phyloP scores from a whole-genome alignment of 768 basidiomycete species.

The Pleurotus sapidus region DNA sequence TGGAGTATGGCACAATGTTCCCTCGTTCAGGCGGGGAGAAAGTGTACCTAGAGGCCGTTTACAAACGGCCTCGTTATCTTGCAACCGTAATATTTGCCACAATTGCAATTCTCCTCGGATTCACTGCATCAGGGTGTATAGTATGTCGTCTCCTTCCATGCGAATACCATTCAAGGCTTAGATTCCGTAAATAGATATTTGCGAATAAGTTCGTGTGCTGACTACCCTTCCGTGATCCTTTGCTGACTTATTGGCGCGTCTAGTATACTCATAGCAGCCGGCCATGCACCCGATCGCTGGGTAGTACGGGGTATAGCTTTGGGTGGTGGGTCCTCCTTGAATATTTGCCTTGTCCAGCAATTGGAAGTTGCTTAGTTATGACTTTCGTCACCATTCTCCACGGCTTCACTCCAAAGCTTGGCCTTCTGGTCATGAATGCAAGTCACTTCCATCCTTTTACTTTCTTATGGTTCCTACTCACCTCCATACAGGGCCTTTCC shows the following conservation, averaged over 20 bases:
- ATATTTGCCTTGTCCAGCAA: background rate
- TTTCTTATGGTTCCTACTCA: slow-evolving; percentile 4
- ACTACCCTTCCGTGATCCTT: background rate
- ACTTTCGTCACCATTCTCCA: slow-evolving; percentile 49
- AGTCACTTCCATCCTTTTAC: slow-evolving; percentile 2
- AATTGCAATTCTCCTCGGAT: slow-evolving; percentile 42
- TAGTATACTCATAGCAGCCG: slow-evolving; percentile 50
- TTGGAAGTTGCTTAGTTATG: slow-evolving; percentile 34
- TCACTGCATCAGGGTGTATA: slow-evolving; percentile 41
- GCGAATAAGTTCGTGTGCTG: slow-evolving; percentile 22
- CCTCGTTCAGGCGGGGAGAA: slow-evolving; percentile 63
- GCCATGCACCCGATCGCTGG: slow-evolving; percentile 39
- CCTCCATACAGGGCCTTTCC: slow-evolving; percentile 38
- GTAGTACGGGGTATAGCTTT: slow-evolving; percentile 56
- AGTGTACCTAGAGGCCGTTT: slow-evolving; percentile 58
- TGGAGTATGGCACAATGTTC: slow-evolving; percentile 63
- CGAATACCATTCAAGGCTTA: background rate
- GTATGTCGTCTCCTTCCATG: slow-evolving; percentile 26
- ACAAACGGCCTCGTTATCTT: slow-evolving; percentile 42
- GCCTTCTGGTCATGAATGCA: slow-evolving; percentile 56
- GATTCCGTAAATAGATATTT: slow-evolving; percentile 19
- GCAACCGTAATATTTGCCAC: slow-evolving; percentile 46
- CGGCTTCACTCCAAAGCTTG: slow-evolving; percentile 45
- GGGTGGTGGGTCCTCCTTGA: slow-evolving; percentile 33
- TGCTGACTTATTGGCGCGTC: background rate